Conservation (phyloP, 345 rosid genomes). For the Toxicodendron radicans region DNA sequence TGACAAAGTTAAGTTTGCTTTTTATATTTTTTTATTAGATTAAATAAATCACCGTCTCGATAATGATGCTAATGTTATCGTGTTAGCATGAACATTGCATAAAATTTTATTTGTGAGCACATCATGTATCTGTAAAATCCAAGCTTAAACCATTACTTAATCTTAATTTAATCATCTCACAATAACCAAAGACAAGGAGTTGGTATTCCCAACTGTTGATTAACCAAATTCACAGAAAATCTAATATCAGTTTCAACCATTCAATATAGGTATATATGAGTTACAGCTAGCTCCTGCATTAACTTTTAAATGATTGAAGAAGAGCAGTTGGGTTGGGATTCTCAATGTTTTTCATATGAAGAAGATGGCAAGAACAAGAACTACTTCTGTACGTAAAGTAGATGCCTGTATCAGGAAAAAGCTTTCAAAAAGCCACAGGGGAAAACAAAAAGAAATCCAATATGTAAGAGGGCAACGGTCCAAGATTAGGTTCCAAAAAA, state of each 20-base stretch:
- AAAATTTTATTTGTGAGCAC: no score
- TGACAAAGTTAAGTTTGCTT: not conserved
- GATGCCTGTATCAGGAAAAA: not conserved
- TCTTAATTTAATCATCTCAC: no score
- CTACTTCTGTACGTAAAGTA: not conserved
- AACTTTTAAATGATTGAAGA: no score
- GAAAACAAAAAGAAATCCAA: no score
- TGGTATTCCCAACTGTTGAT: not conserved
- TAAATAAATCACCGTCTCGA: conserved; percentile 6
- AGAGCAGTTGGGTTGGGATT: not conserved
- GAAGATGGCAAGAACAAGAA: not conserved
- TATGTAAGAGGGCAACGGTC: not conserved
- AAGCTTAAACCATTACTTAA: no score
- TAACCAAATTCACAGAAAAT: not conserved
- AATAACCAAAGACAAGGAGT: not conserved
- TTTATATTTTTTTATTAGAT: not conserved
- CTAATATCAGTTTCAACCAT: no score
- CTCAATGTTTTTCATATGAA: not conserved
- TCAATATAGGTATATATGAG: no score
- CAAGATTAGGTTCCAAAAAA: not conserved
- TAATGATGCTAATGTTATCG: conserved; percentile 14
- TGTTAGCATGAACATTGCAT: not conserved
- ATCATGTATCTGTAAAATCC: no score
- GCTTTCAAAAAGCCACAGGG: not conserved
- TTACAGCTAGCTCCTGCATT: no score